Evolutionary conservation across 352 stramenopile species (phyloP), one percentile per base, ranked within the genome.

Genomic region (Globisporangium spinosum): DNA sequence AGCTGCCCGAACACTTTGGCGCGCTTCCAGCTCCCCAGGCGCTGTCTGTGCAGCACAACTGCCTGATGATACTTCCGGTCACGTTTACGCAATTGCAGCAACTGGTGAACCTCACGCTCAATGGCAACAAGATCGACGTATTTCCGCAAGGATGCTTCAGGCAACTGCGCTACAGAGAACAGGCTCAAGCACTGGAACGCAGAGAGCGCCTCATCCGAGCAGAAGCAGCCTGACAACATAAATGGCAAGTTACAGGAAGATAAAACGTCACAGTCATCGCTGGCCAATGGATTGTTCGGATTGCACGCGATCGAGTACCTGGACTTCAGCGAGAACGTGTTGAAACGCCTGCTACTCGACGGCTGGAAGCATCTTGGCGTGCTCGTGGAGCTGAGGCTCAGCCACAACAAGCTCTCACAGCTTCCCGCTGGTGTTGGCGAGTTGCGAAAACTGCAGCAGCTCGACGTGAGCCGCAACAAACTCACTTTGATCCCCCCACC

Each of bases 381-480:
- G 2, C 66, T 89, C 22, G 25, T 83, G 1, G 79, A 88, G 32
- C 71, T 88, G 23, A 79, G 77, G 40, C 69, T 89, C 9, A 53
- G 47, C 22, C 69, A 75, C 53, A 89, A 88, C 66, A 83, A 77
- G 4, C 70, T 89, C 1, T 35, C 72, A 32, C 32, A 12, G 12
- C 35, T 89, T 0, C 79, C 81, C 0, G 7, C n/a, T 2, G 54
- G 45, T 3, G 45, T 87, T 6, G 66, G 66, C 29, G 65, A 62
- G 0, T 65, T 84, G 4, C 25, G 51, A 2, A 69, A 62, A 9
- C 64, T 89, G 2, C 69, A 76, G 29, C 60, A 69, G 4, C 81
- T 89, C 15, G 81, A 86, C 54, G n/a, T 77, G 49, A 79, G 74
- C 34, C 57, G 58, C 56, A 89, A 89, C 61, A 81, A 77, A 32